Evolutionary conservation across 2,329 filamentous ascomycete genomes (phyloP).

Genomic region (Aureobasidium sp.): DNA sequence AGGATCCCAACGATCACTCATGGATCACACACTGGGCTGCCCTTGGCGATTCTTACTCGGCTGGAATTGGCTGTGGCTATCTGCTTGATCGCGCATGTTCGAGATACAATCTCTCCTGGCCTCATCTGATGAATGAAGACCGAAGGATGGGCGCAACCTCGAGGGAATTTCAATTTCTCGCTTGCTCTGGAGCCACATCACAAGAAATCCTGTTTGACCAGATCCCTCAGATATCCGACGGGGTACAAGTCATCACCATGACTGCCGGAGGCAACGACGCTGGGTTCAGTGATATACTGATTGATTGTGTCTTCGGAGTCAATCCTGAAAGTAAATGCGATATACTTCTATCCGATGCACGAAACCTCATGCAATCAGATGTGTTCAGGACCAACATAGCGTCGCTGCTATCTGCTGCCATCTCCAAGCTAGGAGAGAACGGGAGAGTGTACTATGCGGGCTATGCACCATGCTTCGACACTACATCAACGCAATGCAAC

Average conservation of each 20-base stretch:
- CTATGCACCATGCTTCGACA: background rate
- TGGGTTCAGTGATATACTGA: background rate
- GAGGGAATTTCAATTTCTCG: background rate
- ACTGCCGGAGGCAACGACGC: background rate
- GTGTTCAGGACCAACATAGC: background rate
- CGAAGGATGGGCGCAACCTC: background rate
- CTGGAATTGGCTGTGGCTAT: background rate
- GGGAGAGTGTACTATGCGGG: background rate
- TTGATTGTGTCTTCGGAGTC: background rate
- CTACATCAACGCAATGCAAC: slow-evolving; percentile 1
- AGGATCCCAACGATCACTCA: slow-evolving; percentile 1
- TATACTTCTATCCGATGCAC: background rate
- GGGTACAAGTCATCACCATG: background rate
- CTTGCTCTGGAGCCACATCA: background rate
- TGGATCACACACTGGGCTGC: slow-evolving; percentile 3
- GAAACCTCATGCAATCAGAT: background rate
- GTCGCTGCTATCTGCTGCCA: background rate
- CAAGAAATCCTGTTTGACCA: background rate
- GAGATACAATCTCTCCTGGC: background rate
- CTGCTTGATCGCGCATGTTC: background rate
- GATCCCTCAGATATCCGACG: background rate
- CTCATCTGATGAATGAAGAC: background rate
- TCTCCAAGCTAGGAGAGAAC: background rate
- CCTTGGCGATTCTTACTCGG: slow-evolving; percentile 19
- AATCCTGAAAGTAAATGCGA: background rate